These are phyloP conservation scores for Blastomyces parvus DNA, from an alignment of 2,329 filamentous ascomycete species.

Conservation along the genomic window DNA sequence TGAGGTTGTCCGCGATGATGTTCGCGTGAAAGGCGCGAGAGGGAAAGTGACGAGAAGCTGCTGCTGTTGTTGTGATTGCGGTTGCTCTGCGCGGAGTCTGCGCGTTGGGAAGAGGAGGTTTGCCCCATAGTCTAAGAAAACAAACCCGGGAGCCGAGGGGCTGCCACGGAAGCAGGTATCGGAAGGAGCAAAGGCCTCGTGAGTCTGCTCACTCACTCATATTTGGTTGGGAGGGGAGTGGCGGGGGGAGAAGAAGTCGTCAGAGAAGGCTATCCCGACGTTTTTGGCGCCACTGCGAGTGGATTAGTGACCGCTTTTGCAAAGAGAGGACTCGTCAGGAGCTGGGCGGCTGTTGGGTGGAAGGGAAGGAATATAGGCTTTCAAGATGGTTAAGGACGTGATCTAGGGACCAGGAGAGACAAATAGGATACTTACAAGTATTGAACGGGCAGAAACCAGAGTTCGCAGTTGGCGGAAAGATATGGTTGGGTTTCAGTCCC, in stretches of 20 bases:
- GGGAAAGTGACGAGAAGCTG: not conserved
- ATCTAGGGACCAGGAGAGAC: not conserved
- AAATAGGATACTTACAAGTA: conserved; percentile 8
- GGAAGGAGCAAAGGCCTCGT: conserved; percentile 13
- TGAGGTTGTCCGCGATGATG: not conserved
- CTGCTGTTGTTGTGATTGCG: not conserved
- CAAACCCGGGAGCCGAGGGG: not conserved
- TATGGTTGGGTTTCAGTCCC: not conserved
- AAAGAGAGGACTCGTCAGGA: not conserved
- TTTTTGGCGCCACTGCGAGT: not conserved
- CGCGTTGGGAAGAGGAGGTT: conserved; percentile 33
- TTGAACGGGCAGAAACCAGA: not conserved
- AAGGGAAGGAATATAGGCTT: not conserved
- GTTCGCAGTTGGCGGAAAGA: not conserved
- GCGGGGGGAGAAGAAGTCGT: not conserved
- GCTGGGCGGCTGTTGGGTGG: not conserved
- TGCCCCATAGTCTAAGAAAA: conserved; percentile 35
- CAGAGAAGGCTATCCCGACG: not conserved
- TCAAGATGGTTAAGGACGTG: not conserved
- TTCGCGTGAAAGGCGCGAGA: not conserved
- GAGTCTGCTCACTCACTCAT: not conserved
- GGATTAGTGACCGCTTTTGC: not conserved
- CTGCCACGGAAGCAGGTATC: conserved; percentile 14
- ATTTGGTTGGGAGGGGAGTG: not conserved
- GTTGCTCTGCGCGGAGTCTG: conserved; percentile 23